phyloP scores from a whole-genome alignment of 768 basidiomycete genomes.

The Tremella mesenterica region DNA sequence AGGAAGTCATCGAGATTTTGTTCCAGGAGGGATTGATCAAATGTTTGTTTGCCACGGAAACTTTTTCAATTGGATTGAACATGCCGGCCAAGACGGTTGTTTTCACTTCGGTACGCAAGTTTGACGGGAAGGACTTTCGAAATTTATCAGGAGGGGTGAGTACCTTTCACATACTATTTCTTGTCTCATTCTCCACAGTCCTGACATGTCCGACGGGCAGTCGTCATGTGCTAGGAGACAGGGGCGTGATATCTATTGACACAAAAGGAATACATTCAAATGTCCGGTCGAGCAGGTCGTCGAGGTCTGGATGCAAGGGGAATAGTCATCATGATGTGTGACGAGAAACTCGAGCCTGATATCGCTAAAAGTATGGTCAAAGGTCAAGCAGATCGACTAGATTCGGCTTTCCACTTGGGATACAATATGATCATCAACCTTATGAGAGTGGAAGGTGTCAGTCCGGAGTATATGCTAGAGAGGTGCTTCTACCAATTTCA shows the following conservation, averaged over 20 bases:
- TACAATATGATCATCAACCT: slow-evolving; percentile 99
- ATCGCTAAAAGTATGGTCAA: slow-evolving; percentile 96
- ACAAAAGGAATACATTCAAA: slow-evolving; percentile 91
- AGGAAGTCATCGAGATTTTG: slow-evolving; percentile 97
- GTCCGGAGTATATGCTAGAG: slow-evolving; percentile 96
- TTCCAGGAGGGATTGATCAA: slow-evolving; percentile 98
- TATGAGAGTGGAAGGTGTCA: slow-evolving; percentile 97
- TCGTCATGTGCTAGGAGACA: too few species aligned
- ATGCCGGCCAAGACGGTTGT: slow-evolving; percentile 99
- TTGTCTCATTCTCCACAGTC: too few species aligned
- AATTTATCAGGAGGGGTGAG: slow-evolving; percentile 59
- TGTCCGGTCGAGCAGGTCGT: slow-evolving; percentile 96
- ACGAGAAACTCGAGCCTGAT: slow-evolving; percentile 88
- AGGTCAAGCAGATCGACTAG: slow-evolving; percentile 89
- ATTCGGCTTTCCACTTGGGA: slow-evolving; percentile 96
- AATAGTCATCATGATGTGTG: slow-evolving; percentile 99
- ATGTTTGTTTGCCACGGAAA: slow-evolving; percentile 96
- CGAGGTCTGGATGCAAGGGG: slow-evolving; percentile 97
- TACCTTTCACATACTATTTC: too few species aligned
- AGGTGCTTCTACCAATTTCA: slow-evolving; percentile 98
- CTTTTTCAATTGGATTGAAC: slow-evolving; percentile 59
- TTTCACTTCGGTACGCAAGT: slow-evolving; percentile 89
- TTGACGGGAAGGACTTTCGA: slow-evolving; percentile 89
- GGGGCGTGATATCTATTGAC: neutral
- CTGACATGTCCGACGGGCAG: too few species aligned